phyloP scores from a whole-genome alignment of 2,329 filamentous ascomycete genomes.

The Lecanicillium sp. region DNA sequence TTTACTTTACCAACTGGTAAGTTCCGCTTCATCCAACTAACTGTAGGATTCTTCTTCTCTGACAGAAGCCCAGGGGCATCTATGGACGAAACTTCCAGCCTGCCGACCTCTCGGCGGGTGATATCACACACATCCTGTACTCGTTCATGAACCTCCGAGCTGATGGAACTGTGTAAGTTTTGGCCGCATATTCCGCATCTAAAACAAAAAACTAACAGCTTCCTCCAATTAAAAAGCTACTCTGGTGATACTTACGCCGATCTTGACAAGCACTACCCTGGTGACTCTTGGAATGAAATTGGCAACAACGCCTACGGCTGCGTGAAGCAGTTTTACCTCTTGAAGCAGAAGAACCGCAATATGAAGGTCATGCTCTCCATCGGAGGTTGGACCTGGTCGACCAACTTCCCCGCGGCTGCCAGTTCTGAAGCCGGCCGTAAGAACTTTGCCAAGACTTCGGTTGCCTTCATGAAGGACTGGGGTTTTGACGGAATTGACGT shows the following conservation, averaged over 20 bases:
- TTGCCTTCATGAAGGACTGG: slow-evolving; percentile 63
- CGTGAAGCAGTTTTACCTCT: slow-evolving; percentile 68
- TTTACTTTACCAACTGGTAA: slow-evolving; percentile 44
- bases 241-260: slow-evolving; percentile 66
- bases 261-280: slow-evolving; percentile 62
- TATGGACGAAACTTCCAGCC: slow-evolving; percentile 70
- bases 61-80: slow-evolving; percentile 46
- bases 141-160: slow-evolving; percentile 70
- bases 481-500: slow-evolving; percentile 49
- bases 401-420: slow-evolving; percentile 63
- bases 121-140: slow-evolving; percentile 72
- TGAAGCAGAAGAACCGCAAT: slow-evolving; percentile 71
- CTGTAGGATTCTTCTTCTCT: not conserved
- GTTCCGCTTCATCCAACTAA: slow-evolving; percentile 2
- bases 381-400: slow-evolving; percentile 79
- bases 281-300: slow-evolving; percentile 56
- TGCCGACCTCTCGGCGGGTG: slow-evolving; percentile 57
- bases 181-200: not conserved
- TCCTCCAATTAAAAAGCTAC: slow-evolving; percentile 29
- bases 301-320: slow-evolving; percentile 73
- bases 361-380: slow-evolving; percentile 74
- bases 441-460: slow-evolving; percentile 62
- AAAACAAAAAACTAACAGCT: not conserved
- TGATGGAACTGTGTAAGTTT: slow-evolving; percentile 62
- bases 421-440: slow-evolving; percentile 53